Evolutionary conservation across 192 early-diverging fungal genomes (phyloP), one percentile per base, ranked within the genome.

Genomic region (Coemansia sp.): DNA sequence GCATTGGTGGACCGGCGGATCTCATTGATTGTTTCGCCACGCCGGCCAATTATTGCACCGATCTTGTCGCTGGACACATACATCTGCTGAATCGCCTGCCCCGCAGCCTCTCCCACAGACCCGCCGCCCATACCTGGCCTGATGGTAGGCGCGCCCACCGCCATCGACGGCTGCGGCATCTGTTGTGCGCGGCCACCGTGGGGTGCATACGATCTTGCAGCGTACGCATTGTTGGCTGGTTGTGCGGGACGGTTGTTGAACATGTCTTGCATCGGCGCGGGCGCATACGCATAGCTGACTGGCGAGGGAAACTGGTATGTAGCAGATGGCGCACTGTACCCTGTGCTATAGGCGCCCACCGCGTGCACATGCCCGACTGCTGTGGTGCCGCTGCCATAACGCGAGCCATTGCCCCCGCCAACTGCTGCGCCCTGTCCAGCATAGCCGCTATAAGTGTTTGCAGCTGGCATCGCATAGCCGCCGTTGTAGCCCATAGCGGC

Each of bases 21-120:
- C 34, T 69, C 65, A 42, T 82, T 76, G 57, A 82, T 77, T 34
- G 75, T 74, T 58, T 82, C 80, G 19, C 80, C 80, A 22, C 72
- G 67, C n/a, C 75, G 75, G 13, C 80, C 80, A 61, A 82, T 82
- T 20, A 82, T 66, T 2, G 75, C 80, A 6, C 80, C 80, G 8
- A 77, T 70, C 32, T 68, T 73, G 29, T 82, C 75, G 9, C 68
- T 68, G 1, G 80, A 70, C 25, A 82, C 72, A 49, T 76, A 82
- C 32, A 82, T 82, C 55, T 82, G 75, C 67, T 82, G 80, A 10
- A 81, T 67, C 13, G 79, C 75, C 67, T 81, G 78, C 8, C 66
- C 63, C 9, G 54, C 63, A 33, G 65, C 49, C 20, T 53, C 50
- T 7, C 52, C 22, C 4, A 62, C 59, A 11, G 50, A 41, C 1